Evolutionary conservation across 2,329 filamentous ascomycete species (phyloP).

Genomic region (Colletotrichum tamarilloi): DNA sequence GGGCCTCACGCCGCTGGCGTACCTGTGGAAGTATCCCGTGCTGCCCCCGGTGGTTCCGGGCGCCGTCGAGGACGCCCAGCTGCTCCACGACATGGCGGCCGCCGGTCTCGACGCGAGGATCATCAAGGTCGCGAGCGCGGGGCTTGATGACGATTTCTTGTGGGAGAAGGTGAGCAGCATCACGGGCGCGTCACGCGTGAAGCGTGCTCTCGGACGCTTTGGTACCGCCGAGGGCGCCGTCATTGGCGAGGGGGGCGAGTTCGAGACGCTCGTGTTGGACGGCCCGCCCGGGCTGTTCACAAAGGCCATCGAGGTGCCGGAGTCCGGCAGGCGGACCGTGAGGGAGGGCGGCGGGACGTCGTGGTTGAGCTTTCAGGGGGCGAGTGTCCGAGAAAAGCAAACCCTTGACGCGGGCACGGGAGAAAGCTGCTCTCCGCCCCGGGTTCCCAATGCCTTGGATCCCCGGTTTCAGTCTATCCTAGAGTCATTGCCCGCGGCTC

Average conservation of each 20-base stretch:
- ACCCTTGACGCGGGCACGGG: slow-evolving; percentile 30
- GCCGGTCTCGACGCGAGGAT: slow-evolving; percentile 88
- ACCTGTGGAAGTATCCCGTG: slow-evolving; percentile 89
- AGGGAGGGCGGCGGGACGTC: slow-evolving; percentile 80
- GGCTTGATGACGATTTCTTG: slow-evolving; percentile 82
- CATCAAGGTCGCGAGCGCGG: slow-evolving; percentile 93
- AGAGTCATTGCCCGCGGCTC: slow-evolving; percentile 41
- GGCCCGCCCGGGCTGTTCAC: slow-evolving; percentile 81
- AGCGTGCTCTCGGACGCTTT: slow-evolving; percentile 72
- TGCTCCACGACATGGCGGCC: slow-evolving; percentile 84
- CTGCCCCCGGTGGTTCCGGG: slow-evolving; percentile 63
- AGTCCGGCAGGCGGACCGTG: slow-evolving; percentile 63
- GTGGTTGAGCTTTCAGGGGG: slow-evolving; percentile 73
- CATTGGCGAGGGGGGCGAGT: slow-evolving; percentile 94
- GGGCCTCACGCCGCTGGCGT: slow-evolving; percentile 85
- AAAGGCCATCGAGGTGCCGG: slow-evolving; percentile 72
- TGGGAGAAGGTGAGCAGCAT: slow-evolving; percentile 81
- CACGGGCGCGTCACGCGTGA: slow-evolving; percentile 58
- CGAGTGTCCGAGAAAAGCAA: slow-evolving; percentile 61
- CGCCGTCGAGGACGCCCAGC: slow-evolving; percentile 57
- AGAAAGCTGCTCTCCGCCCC: slow-evolving; percentile 45
- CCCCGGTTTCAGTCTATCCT: slow-evolving; percentile 61
- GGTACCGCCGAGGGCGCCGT: slow-evolving; percentile 76
- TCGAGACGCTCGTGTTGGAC: slow-evolving; percentile 89
- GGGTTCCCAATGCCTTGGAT: slow-evolving; percentile 76